Percentiles rank a stretch among this genome's conserved stretches.
Conservation (phyloP, 2,329 filamentous ascomycete species). For the Fusarium avenaceum region DNA sequence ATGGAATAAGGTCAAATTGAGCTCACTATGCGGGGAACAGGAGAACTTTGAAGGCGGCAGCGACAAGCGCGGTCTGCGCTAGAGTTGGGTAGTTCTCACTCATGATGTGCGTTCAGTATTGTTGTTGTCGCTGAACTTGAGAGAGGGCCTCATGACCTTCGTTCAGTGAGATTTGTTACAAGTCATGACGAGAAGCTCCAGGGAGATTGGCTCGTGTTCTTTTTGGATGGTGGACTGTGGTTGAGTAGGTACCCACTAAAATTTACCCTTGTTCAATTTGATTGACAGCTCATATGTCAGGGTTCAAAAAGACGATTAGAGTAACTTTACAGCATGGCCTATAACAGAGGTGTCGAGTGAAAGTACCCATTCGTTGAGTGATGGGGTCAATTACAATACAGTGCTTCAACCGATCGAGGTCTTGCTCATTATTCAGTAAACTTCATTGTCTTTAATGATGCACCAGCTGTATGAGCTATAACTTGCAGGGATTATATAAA, state of each 20-base stretch:
- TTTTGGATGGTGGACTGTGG: conserved; percentile 20
- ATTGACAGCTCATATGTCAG: conserved; percentile 12
- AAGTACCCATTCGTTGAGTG: too few relatives aligned
- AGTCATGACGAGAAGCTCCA: conserved; percentile 38
- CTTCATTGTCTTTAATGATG: background rate
- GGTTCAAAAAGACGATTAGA: background rate
- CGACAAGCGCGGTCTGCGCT: conserved; percentile 86
- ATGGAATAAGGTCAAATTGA: background rate
- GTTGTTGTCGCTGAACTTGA: conserved; percentile 28
- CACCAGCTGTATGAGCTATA: background rate
- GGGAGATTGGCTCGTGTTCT: conserved; percentile 42
- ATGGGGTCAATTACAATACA: too few relatives aligned
- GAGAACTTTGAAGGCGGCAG: conserved; percentile 89
- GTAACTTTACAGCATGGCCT: background rate
- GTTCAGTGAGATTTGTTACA: conserved; percentile 16
- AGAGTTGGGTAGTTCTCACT: conserved; percentile 87
- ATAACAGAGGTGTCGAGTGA: too few relatives aligned
- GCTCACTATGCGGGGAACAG: conserved; percentile 95
- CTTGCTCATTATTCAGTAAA: background rate
- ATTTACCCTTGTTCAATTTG: conserved; percentile 8
- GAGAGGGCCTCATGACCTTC: conserved; percentile 47
- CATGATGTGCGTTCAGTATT: conserved; percentile 66
- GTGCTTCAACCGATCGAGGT: too few relatives aligned
- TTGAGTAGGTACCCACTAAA: conserved; percentile 26
- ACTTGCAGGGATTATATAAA: conserved; percentile 3